Conservation (phyloP, 495 filamentous ascomycete genomes). For the Neurospora terricola region DNA sequence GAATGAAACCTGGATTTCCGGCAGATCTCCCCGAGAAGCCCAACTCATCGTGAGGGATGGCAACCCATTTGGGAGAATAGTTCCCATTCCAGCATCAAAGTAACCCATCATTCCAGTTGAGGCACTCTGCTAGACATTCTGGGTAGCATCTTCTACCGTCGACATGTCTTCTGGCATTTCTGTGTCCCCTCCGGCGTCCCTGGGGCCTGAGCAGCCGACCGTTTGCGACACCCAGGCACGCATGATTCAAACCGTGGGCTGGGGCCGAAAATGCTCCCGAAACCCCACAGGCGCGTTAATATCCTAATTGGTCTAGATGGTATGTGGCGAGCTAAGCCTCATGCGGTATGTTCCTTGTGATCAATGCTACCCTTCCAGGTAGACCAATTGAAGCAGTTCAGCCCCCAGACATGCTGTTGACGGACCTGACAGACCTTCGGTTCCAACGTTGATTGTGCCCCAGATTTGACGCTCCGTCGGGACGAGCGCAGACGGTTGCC, state of each 20-base stretch:
- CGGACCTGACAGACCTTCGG: conserved; percentile 2
- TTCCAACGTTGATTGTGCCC: background rate
- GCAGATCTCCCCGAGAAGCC: conserved; percentile 18
- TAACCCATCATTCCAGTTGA: conserved; percentile 15
- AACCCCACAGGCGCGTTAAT: conserved; percentile 5
- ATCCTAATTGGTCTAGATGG: conserved; percentile 6
- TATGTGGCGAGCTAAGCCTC: background rate
- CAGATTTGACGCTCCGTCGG: background rate
- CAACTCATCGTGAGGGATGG: background rate
- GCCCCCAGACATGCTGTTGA: background rate
- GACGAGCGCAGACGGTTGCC: background rate
- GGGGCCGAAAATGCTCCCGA: conserved; percentile 13
- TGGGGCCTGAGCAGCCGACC: conserved; percentile 7
- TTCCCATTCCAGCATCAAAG: conserved; percentile 12
- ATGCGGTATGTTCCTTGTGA: conserved; percentile 4
- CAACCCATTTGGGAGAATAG: conserved; percentile 8
- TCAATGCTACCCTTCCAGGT: background rate
- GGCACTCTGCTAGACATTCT: conserved; percentile 17
- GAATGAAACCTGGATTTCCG: conserved; percentile 2
- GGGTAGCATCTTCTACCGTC: conserved; percentile 4
- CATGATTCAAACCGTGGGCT: conserved; percentile 11
- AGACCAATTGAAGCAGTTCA: background rate
- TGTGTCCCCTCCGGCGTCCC: background rate
- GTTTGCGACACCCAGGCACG: conserved; percentile 14
- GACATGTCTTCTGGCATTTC: background rate